Conservation (phyloP, 805 yeast species). For the Naumovozyma castellii region DNA sequence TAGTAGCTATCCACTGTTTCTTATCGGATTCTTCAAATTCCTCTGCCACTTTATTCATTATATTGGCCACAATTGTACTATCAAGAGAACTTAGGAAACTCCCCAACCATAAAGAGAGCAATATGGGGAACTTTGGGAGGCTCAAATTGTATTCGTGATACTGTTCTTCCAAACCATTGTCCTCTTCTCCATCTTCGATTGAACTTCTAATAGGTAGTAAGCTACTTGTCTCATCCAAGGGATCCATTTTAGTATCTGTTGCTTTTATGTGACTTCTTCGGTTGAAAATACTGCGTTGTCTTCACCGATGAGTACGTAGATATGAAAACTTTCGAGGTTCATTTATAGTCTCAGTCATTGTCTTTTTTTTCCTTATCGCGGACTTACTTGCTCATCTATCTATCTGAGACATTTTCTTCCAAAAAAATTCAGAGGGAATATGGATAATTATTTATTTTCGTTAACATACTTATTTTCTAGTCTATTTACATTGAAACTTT, state of each 20-base stretch:
- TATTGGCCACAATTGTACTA: slow-evolving; percentile 40
- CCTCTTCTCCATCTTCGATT: slow-evolving; percentile 2
- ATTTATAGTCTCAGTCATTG: too few relatives aligned
- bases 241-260: slow-evolving; percentile 10
- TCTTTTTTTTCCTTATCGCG: background rate
- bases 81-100: slow-evolving; percentile 39
- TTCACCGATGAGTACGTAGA: too few relatives aligned
- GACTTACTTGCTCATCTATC: background rate
- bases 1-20: slow-evolving; percentile 59
- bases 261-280: too few relatives aligned
- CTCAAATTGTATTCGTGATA: slow-evolving; percentile 21
- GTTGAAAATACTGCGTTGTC: too few relatives aligned
- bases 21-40: slow-evolving; percentile 40
- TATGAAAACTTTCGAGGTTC: too few relatives aligned
- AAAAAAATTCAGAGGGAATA: too few relatives aligned
- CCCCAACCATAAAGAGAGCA: slow-evolving; percentile 38
- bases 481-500: background rate
- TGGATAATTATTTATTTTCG: background rate
- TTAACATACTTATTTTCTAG: background rate
- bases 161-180: slow-evolving; percentile 15
- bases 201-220: slow-evolving; percentile 5
- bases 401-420: too few relatives aligned
- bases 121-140: slow-evolving; percentile 25
- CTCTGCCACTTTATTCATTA: slow-evolving; percentile 39
- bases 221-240: slow-evolving; percentile 14